Evolutionary conservation across 345 rosid species (phyloP).

Genomic region (Anastatica hierochuntica): DNA sequence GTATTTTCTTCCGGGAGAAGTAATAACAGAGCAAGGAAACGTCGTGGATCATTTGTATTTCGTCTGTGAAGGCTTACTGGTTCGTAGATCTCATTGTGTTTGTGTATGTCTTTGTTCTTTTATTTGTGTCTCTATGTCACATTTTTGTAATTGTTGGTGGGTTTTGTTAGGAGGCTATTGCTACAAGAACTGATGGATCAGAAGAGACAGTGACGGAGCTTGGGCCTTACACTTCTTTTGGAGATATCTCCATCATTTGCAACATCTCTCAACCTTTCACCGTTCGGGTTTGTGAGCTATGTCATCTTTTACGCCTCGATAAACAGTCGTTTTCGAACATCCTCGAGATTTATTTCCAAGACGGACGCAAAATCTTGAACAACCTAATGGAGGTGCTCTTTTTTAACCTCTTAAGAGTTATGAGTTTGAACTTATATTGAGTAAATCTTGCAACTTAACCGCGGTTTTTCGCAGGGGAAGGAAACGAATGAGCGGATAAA

Average conservation of each 20-base stretch:
- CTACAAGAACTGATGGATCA: slow-evolving; percentile 53
- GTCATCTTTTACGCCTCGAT: slow-evolving; percentile 77
- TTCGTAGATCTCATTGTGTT: slow-evolving; percentile 22
- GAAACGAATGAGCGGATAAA: slow-evolving; percentile 57
- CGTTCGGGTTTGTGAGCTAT: slow-evolving; percentile 61
- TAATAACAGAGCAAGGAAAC: slow-evolving; percentile 79
- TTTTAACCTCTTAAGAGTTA: too few relatives aligned
- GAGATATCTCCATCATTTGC: slow-evolving; percentile 84
- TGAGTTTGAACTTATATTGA: not conserved
- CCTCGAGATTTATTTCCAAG: slow-evolving; percentile 83
- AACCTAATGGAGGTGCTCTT: slow-evolving; percentile 64
- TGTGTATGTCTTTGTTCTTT: not conserved
- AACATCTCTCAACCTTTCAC: slow-evolving; percentile 91
- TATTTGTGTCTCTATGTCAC: not conserved
- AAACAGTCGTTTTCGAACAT: slow-evolving; percentile 77
- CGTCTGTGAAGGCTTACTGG: slow-evolving; percentile 83
- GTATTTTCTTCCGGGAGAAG: slow-evolving; percentile 94
- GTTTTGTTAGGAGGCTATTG: slow-evolving; percentile 49
- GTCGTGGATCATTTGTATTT: slow-evolving; percentile 90
- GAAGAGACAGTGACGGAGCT: slow-evolving; percentile 51
- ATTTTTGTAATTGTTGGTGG: not conserved
- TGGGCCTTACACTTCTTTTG: slow-evolving; percentile 61
- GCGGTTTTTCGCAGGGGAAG: slow-evolving; percentile 44
- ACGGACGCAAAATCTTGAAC: slow-evolving; percentile 71
- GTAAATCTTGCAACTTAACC: not conserved